Evolutionary conservation across 2,329 filamentous ascomycete species (phyloP).

Genomic region (Myriosclerotinia curreyana): DNA sequence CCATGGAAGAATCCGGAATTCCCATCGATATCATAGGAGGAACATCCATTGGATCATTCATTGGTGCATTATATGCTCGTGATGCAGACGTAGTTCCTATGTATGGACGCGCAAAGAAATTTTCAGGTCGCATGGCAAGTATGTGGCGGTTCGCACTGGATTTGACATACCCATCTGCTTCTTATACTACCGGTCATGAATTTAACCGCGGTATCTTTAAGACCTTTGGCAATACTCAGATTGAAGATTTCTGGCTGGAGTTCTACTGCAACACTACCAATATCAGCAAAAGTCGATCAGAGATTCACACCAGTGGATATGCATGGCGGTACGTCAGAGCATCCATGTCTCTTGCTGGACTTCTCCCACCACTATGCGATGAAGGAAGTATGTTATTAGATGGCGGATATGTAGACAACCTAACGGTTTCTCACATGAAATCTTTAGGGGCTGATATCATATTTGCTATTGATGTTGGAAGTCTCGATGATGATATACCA

Average conservation of each 20-base stretch:
- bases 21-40: constrained; percentile 94
- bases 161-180: constrained; percentile 91
- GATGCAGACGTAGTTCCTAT: constrained; percentile 97
- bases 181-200: constrained; percentile 96
- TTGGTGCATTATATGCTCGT: constrained; percentile 90
- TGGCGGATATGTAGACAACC: constrained; percentile 94
- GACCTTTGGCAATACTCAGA: constrained; percentile 92
- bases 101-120: constrained; percentile 95
- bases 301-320: constrained; percentile 94
- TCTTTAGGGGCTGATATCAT: constrained; percentile 88
- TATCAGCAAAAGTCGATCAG: constrained; percentile 87
- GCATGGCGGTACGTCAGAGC: constrained; percentile 96
- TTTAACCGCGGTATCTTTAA: constrained; percentile 99
- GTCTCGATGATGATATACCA: constrained; percentile 85
- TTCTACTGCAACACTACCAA: constrained; percentile 99
- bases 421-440: constrained; percentile 97
- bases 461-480: constrained; percentile 92
- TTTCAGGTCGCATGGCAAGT: constrained; percentile 96
- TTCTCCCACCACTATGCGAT: constrained; percentile 91
- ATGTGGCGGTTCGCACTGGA: constrained; percentile 98
- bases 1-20: constrained; percentile 92
- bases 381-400: constrained; percentile 96
- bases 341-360: constrained; percentile 91
- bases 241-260: constrained; percentile 98
- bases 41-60: constrained; percentile 94